Percentiles rank a stretch among this genome's conserved stretches.
phyloP scores from a whole-genome alignment of 139 green algal genomes.

The Klebsormidium nitens region DNA sequence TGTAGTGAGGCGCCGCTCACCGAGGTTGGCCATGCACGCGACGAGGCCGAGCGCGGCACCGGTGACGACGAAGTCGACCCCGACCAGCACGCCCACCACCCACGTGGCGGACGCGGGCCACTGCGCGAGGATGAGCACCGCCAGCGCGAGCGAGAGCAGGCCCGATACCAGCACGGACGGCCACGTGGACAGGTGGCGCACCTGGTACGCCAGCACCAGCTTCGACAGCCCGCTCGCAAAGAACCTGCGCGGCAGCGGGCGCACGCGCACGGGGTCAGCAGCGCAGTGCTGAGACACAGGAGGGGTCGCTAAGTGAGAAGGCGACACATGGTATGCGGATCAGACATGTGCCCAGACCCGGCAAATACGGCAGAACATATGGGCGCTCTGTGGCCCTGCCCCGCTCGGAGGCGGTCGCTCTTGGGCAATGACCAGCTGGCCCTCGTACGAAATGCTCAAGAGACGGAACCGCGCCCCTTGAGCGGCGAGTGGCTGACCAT shows the following conservation, averaged over 20 bases:
- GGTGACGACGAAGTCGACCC: constrained; percentile 18
- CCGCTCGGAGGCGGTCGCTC: background rate
- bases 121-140: constrained; percentile 5
- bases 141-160: constrained; percentile 25
- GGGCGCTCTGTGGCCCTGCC: background rate
- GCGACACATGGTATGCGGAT: no score
- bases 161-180: constrained; percentile 26
- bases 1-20: no score
- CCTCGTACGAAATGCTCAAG: no score
- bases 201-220: constrained; percentile 9
- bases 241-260: constrained; percentile 7
- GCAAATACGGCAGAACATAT: background rate
- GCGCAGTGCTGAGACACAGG: no score
- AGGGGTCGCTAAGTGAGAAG: no score
- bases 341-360: background rate
- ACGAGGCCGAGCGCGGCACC: constrained; percentile 13
- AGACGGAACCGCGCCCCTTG: no score
- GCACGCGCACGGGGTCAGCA: background rate
- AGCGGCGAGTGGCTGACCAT: no score
- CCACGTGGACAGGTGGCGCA: constrained; percentile 22
- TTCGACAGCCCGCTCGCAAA: constrained; percentile 14
- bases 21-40: constrained; percentile 22
- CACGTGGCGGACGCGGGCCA: constrained; percentile 10
- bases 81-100: constrained; percentile 22
- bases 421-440: constrained; percentile 16